Conservation (phyloP, 345 rosid genomes). For the Pistacia atlantica region DNA sequence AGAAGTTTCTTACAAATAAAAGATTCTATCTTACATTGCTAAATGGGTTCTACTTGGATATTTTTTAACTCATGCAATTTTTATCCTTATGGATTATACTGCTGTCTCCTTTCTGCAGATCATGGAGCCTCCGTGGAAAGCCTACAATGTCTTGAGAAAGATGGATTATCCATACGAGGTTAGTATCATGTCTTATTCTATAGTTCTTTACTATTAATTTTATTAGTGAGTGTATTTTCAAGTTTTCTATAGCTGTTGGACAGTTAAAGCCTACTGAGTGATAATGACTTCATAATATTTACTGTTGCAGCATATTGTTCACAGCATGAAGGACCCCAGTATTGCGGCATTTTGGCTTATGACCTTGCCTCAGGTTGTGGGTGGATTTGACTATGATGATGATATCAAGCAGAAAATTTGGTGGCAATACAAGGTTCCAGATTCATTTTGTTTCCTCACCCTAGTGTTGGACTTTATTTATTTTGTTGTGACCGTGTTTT, state of each 20-base stretch:
- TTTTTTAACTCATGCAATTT: background rate
- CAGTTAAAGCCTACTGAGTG: background rate
- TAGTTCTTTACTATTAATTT: background rate
- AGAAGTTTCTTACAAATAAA: no score
- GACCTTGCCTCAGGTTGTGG: conserved; percentile 81
- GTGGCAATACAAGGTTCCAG: conserved; percentile 87
- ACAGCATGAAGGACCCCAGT: conserved; percentile 96
- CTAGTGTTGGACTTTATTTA: background rate
- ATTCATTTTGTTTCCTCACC: conserved; percentile 3
- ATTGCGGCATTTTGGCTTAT: conserved; percentile 96
- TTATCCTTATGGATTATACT: background rate
- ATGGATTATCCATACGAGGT: conserved; percentile 98
- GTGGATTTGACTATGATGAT: conserved; percentile 83
- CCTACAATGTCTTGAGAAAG: conserved; percentile 70
- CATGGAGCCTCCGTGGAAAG: conserved; percentile 96
- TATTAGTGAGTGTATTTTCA: background rate
- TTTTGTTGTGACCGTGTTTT: background rate
- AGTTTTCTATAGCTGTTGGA: conserved; percentile 7
- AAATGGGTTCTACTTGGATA: no score
- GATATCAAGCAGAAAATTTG: conserved; percentile 84
- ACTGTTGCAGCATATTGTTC: conserved; percentile 78
- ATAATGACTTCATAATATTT: background rate
- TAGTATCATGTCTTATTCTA: conserved; percentile 23
- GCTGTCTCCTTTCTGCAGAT: conserved; percentile 47
- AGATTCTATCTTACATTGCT: no score